Evolutionary conservation across 495 filamentous ascomycete genomes (phyloP), one percentile per base, ranked within the genome.

Genomic region (Aspergillus leporis): DNA sequence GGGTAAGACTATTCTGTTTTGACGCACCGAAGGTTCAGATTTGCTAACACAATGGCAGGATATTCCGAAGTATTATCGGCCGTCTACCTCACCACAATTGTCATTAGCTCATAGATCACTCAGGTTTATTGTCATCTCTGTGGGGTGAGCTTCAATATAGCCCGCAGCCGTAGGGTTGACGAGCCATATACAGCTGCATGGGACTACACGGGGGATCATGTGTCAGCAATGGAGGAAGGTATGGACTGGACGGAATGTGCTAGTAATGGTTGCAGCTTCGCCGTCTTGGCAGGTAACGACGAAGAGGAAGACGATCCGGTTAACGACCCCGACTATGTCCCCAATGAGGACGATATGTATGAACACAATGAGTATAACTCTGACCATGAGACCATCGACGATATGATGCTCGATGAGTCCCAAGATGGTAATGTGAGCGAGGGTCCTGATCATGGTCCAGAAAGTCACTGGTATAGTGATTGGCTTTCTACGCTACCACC

Each of bases 91-190:
- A 16, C 10, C 5, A 16, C 23, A 7, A 30, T 16, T 3, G 8
- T 31, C 23, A 31, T 10, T 3, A 25, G 10, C 47, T 50, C n/a
- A 38, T 46, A 5, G 47, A 30, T 28, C 12, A 18, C 14, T 40
- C 23, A 69, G 66, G 19, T 62, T 1, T 51, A 55, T 30, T 70
- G 67, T 57, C 58, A 65, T 48, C 18, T 70, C 12, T 72, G 67
- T 53, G 66, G 66, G 2, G 69, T 72, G 34, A 70, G 67, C 55
- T 72, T 70, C 58, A 68, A 68, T 23, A 65, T 72, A 43, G 51
- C 51, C 14, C 58, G 67, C 7, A 40, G 57, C 48, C 55, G 59
- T 9, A 58, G 25, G 25, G 38, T 51, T 6, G 66, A 62, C 30
- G 67, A 69, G 47, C 61, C 62, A 9, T 51, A 63, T 16, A 45